These are phyloP conservation scores for Cucurbita ficifolia DNA, from an alignment of 306 rosid genomes.

Conservation along the genomic window DNA sequence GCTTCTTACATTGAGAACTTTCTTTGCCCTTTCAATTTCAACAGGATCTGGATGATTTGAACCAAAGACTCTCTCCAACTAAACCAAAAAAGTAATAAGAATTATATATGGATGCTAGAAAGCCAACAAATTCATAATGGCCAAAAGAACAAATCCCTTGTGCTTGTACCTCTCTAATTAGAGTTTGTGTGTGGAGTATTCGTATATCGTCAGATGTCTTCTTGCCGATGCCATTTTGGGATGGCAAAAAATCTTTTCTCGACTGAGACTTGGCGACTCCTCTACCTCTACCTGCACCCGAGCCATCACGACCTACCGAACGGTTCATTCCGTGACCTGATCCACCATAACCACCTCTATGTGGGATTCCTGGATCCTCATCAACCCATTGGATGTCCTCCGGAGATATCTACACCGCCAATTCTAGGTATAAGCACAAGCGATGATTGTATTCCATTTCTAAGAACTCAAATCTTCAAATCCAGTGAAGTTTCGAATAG, in stretches of 20 bases:
- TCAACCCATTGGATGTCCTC: conserved; percentile 91
- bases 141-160: not conserved
- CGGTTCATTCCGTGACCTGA: conserved; percentile 52
- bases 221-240: conserved; percentile 76
- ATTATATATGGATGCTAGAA: not conserved
- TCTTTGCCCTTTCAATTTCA: conserved; percentile 79
- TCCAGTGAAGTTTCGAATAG: not conserved
- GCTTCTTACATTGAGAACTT: conserved; percentile 53
- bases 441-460: not conserved
- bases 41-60: conserved; percentile 62
- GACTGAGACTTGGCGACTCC: conserved; percentile 54
- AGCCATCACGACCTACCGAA: conserved; percentile 37
- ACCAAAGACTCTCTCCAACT: conserved; percentile 89
- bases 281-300: conserved; percentile 75
- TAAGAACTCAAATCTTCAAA: not conserved
- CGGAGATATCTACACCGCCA: conserved; percentile 49
- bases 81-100: not conserved
- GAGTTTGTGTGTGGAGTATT: conserved; percentile 63
- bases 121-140: conserved; percentile 2
- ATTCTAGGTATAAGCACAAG: not conserved
- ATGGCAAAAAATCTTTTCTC: conserved; percentile 51
- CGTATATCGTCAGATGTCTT: conserved; percentile 59
- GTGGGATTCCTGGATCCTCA: conserved; percentile 72
- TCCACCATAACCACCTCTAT: conserved; percentile 44
- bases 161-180: conserved; percentile 57